Evolutionary conservation across 2,329 filamentous ascomycete genomes (phyloP), one percentile per base, ranked within the genome.

Genomic region (Pseudocercospora vitis): DNA sequence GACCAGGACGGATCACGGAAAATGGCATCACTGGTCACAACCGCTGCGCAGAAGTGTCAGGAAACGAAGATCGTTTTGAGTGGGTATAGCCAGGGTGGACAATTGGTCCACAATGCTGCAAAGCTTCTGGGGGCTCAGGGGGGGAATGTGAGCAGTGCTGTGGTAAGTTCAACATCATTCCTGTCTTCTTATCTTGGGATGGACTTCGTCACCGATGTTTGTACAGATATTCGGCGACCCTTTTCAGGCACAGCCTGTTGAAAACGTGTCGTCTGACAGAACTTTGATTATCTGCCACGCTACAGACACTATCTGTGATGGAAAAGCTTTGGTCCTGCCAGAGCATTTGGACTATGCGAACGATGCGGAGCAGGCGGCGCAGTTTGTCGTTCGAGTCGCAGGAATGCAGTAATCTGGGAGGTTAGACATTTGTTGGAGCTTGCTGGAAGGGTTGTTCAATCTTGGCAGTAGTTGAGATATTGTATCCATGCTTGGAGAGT

Each of bases 181-280:
- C 29, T 50, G 16, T 29, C 35, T 11, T 23, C 24, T 14, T 31
- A 46, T 28, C 29, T 42, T 33, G 46, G 45, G 40, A 47, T n/a
- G n/a, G n/a, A n/a, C n/a, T n/a, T n/a, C n/a, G 52, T 48, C 50
- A 56, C 9, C 55, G 53, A 18, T 35, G 31, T 53, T 7, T 19
- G 6, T 24, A 50, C 29, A 55, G 56, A 70, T 72, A 42, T 72
- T 73, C 35, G 71, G 71, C 12, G 71, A 73, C 55, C 70, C 70
- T 53, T 59, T 71, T 48, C 67, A 71, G 23, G 68, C 68, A 5
- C 45, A 70, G 19, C 31, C 70, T 3, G 65, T 71, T 11, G 67
- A 65, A n/a, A 62, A 61, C 11, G 61, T 72, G 16, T 47, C 65
- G n/a, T 60, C 64, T 29, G 62, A 62, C 14, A 67, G 68, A 29